Percentiles rank a stretch among this genome's conserved stretches.
Conservation (phyloP, 2,329 filamentous ascomycete species). For the Tolypocladium album region DNA sequence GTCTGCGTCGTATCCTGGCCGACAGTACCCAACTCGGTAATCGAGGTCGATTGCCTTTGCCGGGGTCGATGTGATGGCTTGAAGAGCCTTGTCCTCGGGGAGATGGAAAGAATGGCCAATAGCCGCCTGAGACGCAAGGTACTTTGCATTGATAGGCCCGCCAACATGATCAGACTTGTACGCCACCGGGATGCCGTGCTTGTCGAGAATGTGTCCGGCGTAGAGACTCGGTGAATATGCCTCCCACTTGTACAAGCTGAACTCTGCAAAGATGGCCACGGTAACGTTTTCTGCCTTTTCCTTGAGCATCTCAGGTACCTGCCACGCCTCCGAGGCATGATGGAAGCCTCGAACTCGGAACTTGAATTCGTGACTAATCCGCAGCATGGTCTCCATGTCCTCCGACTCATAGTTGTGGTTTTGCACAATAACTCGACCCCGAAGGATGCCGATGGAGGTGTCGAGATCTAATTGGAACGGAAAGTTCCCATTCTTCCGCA, state of each 20-base stretch:
- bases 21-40: constrained; percentile 31
- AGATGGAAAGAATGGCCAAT: constrained; percentile 23
- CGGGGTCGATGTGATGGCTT: constrained; percentile 30
- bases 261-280: constrained; percentile 30
- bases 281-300: constrained; percentile 27
- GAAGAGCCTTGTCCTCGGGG: background rate
- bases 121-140: constrained; percentile 28
- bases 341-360: constrained; percentile 18
- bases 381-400: constrained; percentile 31
- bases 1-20: constrained; percentile 37
- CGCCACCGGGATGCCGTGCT: constrained; percentile 28
- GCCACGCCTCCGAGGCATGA: background rate
- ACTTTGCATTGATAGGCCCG: constrained; percentile 26
- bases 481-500: background rate
- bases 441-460: constrained; percentile 26
- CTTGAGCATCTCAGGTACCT: background rate
- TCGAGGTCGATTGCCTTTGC: constrained; percentile 30
- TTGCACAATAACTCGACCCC: constrained; percentile 29
- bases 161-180: constrained; percentile 27
- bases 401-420: constrained; percentile 33
- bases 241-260: constrained; percentile 30
- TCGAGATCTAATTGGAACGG: constrained; percentile 25
- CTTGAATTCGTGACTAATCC: constrained; percentile 29
- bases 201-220: constrained; percentile 26
- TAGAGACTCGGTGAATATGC: constrained; percentile 28